Conservation (phyloP, 768 basidiomycete genomes). For the Leucocoprinus birnbaumii region DNA sequence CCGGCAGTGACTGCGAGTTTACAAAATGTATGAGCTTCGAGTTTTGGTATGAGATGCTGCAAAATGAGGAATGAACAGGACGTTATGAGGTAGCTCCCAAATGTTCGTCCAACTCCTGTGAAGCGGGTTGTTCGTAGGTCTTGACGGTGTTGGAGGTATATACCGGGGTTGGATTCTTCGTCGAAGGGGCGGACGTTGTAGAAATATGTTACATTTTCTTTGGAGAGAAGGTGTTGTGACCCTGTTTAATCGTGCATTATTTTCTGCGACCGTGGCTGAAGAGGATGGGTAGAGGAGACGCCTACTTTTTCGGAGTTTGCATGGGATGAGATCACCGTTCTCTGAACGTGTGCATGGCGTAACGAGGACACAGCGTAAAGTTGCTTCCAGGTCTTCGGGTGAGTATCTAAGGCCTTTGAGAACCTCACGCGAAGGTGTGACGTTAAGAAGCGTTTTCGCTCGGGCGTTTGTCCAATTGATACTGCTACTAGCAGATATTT, state of each 20-base stretch:
- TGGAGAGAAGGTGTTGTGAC: not conserved
- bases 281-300: too few species aligned
- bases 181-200: not conserved
- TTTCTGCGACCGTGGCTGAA: too few species aligned
- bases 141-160: not conserved
- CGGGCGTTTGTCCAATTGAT: not conserved
- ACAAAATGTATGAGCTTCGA: conserved; percentile 1
- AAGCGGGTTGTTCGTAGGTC: not conserved
- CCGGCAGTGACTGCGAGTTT: not conserved
- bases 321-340: not conserved
- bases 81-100: not conserved
- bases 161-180: not conserved
- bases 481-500: not conserved
- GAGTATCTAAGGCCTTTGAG: not conserved
- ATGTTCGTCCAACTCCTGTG: not conserved
- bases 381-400: not conserved
- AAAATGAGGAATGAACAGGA: conserved; percentile 1
- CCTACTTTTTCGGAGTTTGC: too few species aligned
- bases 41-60: not conserved
- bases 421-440: not conserved
- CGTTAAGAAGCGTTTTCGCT: not conserved
- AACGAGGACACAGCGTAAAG: not conserved
- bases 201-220: not conserved
- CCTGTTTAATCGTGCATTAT: too few species aligned
- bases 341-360: not conserved